Percentiles rank a stretch among this genome's conserved stretches.
Conservation (phyloP, 148 eudicot genomes). For the Salicornia ramosissima region DNA sequence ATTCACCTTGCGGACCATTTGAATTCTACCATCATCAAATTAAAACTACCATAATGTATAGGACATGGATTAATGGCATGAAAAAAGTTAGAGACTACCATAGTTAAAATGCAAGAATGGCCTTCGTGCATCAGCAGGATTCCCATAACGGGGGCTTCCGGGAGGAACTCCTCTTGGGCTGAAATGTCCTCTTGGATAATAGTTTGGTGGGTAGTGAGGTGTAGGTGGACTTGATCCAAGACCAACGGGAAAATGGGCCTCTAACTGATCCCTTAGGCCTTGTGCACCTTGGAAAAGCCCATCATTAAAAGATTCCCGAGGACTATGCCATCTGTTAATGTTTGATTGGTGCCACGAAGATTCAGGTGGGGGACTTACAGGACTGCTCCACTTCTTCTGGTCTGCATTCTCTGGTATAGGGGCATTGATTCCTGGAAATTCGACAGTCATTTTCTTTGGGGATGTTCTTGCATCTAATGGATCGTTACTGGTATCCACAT, state of each 20-base stretch:
- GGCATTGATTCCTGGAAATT: slow-evolving; percentile 41
- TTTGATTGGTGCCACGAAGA: slow-evolving; percentile 7
- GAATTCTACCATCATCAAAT: slow-evolving; percentile 6
- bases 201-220: slow-evolving; percentile 11
- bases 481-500: slow-evolving; percentile 1
- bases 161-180: slow-evolving; percentile 35
- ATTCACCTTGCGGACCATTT: neutral
- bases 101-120: slow-evolving; percentile 21
- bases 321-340: slow-evolving; percentile 3
- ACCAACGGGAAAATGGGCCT: slow-evolving; percentile 15
- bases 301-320: slow-evolving; percentile 12
- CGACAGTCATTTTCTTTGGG: slow-evolving; percentile 28
- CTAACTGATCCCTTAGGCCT: slow-evolving; percentile 8
- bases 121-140: slow-evolving; percentile 15
- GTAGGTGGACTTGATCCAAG: slow-evolving; percentile 22
- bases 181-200: slow-evolving; percentile 20
- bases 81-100: slow-evolving; percentile 21
- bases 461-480: slow-evolving; percentile 16
- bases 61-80: neutral
- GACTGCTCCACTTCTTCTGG: slow-evolving; percentile 26
- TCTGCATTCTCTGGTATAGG: slow-evolving; percentile 39
- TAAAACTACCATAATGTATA: neutral
- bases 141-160: slow-evolving; percentile 22
- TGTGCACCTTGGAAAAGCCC: slow-evolving; percentile 17
- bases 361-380: slow-evolving; percentile 23